A percentile compares a stretch with the other conserved stretches of the same genome.
phyloP scores from a whole-genome alignment of 495 filamentous ascomycete species.

The Lophiotrema nucula region DNA sequence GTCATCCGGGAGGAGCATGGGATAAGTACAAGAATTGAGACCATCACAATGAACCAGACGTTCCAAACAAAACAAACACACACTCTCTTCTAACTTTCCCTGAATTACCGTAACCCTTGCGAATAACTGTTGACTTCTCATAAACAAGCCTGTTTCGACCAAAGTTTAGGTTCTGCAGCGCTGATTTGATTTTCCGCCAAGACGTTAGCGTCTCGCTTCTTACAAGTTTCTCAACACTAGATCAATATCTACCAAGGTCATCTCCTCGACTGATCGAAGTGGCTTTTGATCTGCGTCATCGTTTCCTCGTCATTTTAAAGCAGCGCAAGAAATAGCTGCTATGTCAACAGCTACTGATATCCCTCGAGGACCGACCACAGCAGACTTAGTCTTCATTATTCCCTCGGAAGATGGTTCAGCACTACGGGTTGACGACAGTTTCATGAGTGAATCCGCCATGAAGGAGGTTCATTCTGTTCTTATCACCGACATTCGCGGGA shows the following conservation, averaged over 20 bases:
- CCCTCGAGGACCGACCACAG: neutral
- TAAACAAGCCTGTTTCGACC: neutral
- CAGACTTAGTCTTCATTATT: neutral
- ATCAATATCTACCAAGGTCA: neutral
- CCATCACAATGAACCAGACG: neutral
- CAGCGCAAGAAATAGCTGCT: neutral
- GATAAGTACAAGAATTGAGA: neutral
- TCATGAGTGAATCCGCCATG: constrained; percentile 13
- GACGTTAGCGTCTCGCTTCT: neutral
- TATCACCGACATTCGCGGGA: constrained; percentile 64
- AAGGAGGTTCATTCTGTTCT: constrained; percentile 45
- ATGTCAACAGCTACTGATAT: neutral
- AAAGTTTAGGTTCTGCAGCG: neutral
- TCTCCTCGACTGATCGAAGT: no score
- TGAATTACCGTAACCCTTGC: neutral
- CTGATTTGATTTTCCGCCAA: neutral
- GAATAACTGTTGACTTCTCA: neutral
- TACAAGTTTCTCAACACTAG: neutral
- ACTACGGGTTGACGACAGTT: neutral
- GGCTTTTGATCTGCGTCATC: neutral
- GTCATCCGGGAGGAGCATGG: no score
- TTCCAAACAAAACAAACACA: no score
- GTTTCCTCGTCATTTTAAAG: neutral
- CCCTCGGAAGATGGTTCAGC: neutral
- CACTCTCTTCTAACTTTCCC: neutral